Evolutionary conservation across 2,329 filamentous ascomycete species (phyloP).

Genomic region (Zymoseptoria ardabiliae): DNA sequence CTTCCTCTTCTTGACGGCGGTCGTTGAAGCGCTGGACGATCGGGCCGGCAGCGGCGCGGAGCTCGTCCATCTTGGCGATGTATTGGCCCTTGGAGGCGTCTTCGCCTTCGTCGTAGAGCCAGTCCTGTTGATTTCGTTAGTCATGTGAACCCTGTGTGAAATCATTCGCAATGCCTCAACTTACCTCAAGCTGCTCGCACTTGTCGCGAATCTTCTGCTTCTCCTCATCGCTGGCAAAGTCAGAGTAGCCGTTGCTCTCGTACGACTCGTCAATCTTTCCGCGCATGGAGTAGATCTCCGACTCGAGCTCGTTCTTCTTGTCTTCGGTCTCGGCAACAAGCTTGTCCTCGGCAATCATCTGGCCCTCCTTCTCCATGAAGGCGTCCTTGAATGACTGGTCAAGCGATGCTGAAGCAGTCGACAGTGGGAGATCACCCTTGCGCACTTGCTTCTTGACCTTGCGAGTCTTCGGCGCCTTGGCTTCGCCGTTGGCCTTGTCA

Average conservation of each 20-base stretch:
- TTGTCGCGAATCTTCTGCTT: conserved; percentile 79
- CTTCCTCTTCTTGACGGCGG: conserved; percentile 80
- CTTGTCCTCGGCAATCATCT: conserved; percentile 98
- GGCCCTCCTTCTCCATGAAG: conserved; percentile 72
- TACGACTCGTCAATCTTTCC: conserved; percentile 93
- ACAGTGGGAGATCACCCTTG: conserved; percentile 89
- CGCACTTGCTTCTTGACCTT: conserved; percentile 99
- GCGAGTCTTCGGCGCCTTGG: conserved; percentile 59
- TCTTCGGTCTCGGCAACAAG: conserved; percentile 95
- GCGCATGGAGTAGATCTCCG: conserved; percentile 92
- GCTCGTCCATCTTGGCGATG: conserved; percentile 90
- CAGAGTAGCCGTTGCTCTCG: conserved; percentile 43
- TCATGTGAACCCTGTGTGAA: neutral
- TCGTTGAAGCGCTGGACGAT: conserved; percentile 93
- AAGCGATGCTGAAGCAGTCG: conserved; percentile 72
- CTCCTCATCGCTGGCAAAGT: conserved; percentile 86
- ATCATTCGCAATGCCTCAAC: conserved; percentile 27
- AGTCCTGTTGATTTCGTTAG: conserved; percentile 58
- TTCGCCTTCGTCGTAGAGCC: conserved; percentile 96
- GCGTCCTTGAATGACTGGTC: conserved; percentile 60
- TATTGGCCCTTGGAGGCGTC: conserved; percentile 92
- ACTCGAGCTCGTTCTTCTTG: conserved; percentile 99
- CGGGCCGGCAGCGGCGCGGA: conserved; percentile 81
- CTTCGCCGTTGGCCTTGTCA: conserved; percentile 53
- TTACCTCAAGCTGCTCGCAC: conserved; percentile 79